Evolutionary conservation across 768 basidiomycete genomes (phyloP), one percentile per base, ranked within the genome.

Genomic region (Suillus americanus): DNA sequence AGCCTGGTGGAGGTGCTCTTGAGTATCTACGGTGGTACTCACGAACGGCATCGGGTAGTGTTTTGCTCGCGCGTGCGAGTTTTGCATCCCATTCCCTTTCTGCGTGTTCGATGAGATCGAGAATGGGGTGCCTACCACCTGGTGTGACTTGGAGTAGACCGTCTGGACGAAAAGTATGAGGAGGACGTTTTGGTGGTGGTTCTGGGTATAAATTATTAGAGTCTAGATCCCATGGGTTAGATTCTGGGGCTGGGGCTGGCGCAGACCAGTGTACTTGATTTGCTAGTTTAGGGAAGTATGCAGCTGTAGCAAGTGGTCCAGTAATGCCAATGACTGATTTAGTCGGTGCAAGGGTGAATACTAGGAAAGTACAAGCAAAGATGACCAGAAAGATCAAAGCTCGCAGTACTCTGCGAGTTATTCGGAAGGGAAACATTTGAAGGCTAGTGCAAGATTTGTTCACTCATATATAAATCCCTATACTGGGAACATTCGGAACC

Each of bases 51-150:
- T 81, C 65, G 10, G 72, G 66, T 14, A 82, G 66, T 8, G 79
- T 77, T 60, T 66, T 73, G 62, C 81, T 82, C 28, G 79, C 79
- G 9, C 72, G 71, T 0, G 65, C 64, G 13, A 79, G 62, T 69
- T 81, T 81, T 3, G 65, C 66, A 13, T 75, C 69, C 83, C 85
- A 86, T 25, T 68, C 67, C 28, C 64, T 57, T 62, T 82, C 77
- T 2, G 80, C 78, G 5, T 69, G 66, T 33, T 73, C 64, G 38
- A 82, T 80, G 16, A 85, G 72, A 38, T 81, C 79, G 60, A 75
- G 78, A 41, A 86, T 80, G 3, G 84, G 84, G 70, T 86, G 84
- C 14, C 66, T 59, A 8, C 73, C 78, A 13, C 70, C 64, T 25
- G 74, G 75, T 66, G 80, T 77, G 28, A 81, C 76, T 37, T 75